These are phyloP conservation scores for Ophiorrhiza pumila DNA, from an alignment of 257 asterid species.

Conservation along the genomic window DNA sequence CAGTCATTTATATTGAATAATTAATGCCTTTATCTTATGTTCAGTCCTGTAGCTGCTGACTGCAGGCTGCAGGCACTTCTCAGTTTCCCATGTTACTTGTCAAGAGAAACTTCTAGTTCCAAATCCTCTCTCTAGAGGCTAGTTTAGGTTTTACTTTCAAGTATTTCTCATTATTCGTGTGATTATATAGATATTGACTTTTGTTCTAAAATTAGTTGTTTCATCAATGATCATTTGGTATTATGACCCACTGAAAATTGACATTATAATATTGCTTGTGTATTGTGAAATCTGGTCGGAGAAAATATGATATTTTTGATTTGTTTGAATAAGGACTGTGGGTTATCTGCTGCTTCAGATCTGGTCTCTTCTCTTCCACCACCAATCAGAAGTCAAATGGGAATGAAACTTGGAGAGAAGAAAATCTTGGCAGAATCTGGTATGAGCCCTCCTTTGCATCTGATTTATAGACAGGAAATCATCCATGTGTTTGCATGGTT, in stretches of 20 bases:
- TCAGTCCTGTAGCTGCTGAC: background rate
- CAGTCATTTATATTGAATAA: background rate
- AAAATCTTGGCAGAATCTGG: conserved; percentile 41
- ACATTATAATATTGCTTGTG: background rate
- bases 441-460: conserved; percentile 21
- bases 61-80: background rate
- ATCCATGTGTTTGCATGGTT: background rate
- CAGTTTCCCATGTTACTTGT: background rate
- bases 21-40: background rate
- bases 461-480: background rate
- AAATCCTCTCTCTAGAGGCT: background rate
- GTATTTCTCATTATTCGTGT: background rate
- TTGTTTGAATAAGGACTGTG: conserved; percentile 59
- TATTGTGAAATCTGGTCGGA: background rate
- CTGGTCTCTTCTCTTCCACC: conserved; percentile 67
- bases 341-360: conserved; percentile 44
- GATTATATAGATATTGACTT: background rate
- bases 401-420: conserved; percentile 47
- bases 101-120: background rate
- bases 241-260: background rate
- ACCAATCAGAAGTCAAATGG: conserved; percentile 54
- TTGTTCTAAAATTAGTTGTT: background rate
- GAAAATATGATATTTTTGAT: conserved; percentile 22
- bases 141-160: background rate
- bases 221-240: background rate